Conservation (phyloP, 2,329 filamentous ascomycete species). For the Neonectria ditissima region DNA sequence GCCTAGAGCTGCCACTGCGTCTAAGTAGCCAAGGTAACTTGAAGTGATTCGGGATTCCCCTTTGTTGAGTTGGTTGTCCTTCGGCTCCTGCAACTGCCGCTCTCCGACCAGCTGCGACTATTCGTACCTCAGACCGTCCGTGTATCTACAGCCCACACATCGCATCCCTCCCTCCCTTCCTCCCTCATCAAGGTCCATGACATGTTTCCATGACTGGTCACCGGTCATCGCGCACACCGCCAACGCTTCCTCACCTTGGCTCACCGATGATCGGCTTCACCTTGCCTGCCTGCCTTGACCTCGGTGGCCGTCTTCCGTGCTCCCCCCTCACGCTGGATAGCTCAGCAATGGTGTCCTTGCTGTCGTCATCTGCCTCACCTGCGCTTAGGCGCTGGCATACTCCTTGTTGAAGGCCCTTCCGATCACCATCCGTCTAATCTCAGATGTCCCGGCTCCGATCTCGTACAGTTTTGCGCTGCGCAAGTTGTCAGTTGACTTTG, state of each 20-base stretch:
- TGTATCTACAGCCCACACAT: not conserved
- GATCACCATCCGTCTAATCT: conserved; percentile 94
- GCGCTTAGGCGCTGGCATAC: conserved; percentile 62
- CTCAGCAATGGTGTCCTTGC: not conserved
- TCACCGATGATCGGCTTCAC: conserved; percentile 6
- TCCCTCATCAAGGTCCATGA: conserved; percentile 14
- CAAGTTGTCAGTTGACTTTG: conserved; percentile 44
- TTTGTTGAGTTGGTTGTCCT: not conserved
- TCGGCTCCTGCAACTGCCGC: not conserved
- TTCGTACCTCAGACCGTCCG: conserved; percentile 10
- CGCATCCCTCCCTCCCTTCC: conserved; percentile 6
- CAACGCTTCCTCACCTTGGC: conserved; percentile 10
- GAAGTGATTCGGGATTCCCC: not conserved
- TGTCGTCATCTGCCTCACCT: not conserved
- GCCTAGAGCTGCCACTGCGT: not conserved
- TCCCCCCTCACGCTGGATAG: not conserved
- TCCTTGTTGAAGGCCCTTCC: conserved; percentile 92
- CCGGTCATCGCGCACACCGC: conserved; percentile 17
- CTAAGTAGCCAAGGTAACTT: not conserved
- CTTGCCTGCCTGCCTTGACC: conserved; percentile 1
- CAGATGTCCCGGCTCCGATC: conserved; percentile 95
- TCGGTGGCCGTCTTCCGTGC: not conserved
- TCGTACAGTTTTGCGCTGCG: conserved; percentile 83
- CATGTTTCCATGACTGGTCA: conserved; percentile 2
- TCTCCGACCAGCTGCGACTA: not conserved